Conservation (phyloP, 108 stramenopile genomes). For the Conticribra weissflogii region DNA sequence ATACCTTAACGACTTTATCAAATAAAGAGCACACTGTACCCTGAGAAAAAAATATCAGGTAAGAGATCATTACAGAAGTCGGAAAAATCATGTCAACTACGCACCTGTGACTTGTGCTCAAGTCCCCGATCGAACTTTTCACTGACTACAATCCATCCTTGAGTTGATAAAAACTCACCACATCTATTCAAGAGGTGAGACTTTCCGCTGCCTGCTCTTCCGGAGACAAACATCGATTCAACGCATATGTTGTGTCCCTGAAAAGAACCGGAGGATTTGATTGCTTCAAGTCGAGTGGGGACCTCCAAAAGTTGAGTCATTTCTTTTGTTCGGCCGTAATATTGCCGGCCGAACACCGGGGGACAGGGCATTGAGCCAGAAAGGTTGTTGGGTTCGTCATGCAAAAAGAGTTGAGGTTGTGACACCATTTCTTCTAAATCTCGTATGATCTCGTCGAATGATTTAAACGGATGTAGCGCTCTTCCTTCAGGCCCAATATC, state of each 20-base stretch:
- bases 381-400: neutral
- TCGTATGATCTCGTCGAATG: neutral
- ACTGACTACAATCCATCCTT: slow-evolving; percentile 11
- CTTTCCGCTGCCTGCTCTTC: slow-evolving; percentile 23
- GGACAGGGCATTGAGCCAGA: neutral
- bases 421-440: slow-evolving; percentile 16
- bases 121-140: slow-evolving; percentile 13
- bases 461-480: slow-evolving; percentile 2
- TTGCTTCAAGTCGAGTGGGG: slow-evolving; percentile 1
- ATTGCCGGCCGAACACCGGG: slow-evolving; percentile 7
- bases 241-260: no score
- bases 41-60: no score
- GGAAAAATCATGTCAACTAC: no score
- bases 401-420: slow-evolving; percentile 7
- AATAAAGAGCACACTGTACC: no score
- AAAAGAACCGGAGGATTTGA: neutral
- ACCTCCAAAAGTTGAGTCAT: slow-evolving; percentile 5
- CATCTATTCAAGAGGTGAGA: slow-evolving; percentile 1
- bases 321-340: slow-evolving; percentile 16
- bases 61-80: no score
- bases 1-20: no score
- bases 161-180: neutral
- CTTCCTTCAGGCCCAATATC: neutral
- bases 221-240: slow-evolving; percentile 18
- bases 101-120: neutral